phyloP scores from a whole-genome alignment of 1,139 yeast species.

The Maudiozyma humilis region DNA sequence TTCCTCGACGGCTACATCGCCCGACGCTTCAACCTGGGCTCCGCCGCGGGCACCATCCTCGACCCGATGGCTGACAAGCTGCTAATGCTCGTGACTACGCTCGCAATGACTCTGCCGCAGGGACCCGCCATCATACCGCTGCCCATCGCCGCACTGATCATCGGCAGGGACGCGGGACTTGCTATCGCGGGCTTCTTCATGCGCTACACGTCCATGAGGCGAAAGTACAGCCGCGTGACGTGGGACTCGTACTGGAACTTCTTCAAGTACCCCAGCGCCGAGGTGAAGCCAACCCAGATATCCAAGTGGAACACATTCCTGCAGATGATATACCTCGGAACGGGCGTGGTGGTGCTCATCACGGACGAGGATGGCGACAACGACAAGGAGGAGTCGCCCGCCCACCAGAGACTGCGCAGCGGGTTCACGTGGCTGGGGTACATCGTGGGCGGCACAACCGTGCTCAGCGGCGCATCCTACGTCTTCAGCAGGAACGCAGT shows the following conservation, averaged over 20 bases:
- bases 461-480: slow-evolving; percentile 72
- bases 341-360: slow-evolving; percentile 49
- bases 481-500: slow-evolving; percentile 62
- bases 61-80: slow-evolving; percentile 96
- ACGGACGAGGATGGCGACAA: slow-evolving; percentile 9
- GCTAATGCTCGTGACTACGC: slow-evolving; percentile 78
- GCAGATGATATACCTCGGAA: slow-evolving; percentile 85
- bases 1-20: slow-evolving; percentile 89
- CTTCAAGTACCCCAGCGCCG: slow-evolving; percentile 65
- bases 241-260: slow-evolving; percentile 66
- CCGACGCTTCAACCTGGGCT: slow-evolving; percentile 62
- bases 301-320: slow-evolving; percentile 85
- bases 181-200: slow-evolving; percentile 69
- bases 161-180: slow-evolving; percentile 77
- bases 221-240: slow-evolving; percentile 50
- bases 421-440: slow-evolving; percentile 36
- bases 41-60: slow-evolving; percentile 80
- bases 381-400: not conserved
- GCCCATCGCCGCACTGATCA: slow-evolving; percentile 60
- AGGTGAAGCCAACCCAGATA: slow-evolving; percentile 80
- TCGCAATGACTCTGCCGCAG: slow-evolving; percentile 55
- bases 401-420: not conserved
- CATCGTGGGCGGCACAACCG: slow-evolving; percentile 69
- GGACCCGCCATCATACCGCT: slow-evolving; percentile 52
- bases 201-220: slow-evolving; percentile 65